phyloP scores from a whole-genome alignment of 331 rosid genomes.

The Telfairia occidentalis region DNA sequence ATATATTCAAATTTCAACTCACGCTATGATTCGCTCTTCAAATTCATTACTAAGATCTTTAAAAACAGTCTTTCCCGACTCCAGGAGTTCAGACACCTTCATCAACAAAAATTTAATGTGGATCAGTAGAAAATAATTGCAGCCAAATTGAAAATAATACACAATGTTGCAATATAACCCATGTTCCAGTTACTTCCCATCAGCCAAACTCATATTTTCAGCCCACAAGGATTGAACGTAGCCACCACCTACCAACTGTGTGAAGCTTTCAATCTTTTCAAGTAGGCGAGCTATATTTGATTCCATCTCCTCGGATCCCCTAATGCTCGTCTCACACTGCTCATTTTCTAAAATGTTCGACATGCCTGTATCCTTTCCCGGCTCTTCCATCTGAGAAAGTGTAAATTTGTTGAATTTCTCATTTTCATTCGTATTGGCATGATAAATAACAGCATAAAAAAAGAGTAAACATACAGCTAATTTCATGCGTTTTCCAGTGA shows the following conservation, averaged over 20 bases:
- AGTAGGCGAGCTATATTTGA: constrained; percentile 43
- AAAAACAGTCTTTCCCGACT: constrained; percentile 58
- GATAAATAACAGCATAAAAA: background rate
- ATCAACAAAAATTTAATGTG: background rate
- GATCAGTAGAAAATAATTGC: background rate
- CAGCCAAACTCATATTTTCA: background rate
- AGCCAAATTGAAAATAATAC: background rate
- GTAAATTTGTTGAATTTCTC: background rate
- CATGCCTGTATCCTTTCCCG: constrained; percentile 32
- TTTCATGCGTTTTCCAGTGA: constrained; percentile 47
- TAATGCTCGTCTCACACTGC: constrained; percentile 24
- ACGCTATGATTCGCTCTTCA: constrained; percentile 70
- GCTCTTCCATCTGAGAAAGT: constrained; percentile 24
- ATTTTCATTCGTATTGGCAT: background rate
- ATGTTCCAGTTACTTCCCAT: background rate
- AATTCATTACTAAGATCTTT: constrained; percentile 56
- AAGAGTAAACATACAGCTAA: constrained; percentile 25
- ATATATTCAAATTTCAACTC: constrained; percentile 16
- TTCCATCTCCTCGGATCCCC: constrained; percentile 63
- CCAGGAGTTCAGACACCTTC: constrained; percentile 72
- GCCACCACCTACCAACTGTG: constrained; percentile 48
- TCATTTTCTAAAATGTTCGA: constrained; percentile 29
- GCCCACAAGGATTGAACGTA: constrained; percentile 7
- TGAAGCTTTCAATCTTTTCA: constrained; percentile 58
- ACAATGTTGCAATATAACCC: background rate